Percentiles rank a stretch among this genome's conserved stretches.
phyloP scores from a whole-genome alignment of 176 grass and related monocot species.

The Carex myosuroides region DNA sequence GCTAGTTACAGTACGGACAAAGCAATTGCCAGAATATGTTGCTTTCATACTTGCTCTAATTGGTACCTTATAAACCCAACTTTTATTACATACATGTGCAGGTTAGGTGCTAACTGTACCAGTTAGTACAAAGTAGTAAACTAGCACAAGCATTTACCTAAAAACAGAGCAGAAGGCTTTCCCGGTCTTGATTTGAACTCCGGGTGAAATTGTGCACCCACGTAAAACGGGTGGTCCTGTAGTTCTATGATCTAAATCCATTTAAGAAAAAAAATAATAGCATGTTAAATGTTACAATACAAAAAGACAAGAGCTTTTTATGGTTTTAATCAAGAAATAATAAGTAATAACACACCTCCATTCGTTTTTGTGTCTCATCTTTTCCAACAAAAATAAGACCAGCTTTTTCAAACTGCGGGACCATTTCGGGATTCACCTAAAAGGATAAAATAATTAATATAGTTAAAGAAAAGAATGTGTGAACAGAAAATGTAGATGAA shows the following conservation, averaged over 20 bases:
- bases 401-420: slow-evolving; percentile 66
- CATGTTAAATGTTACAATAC: slow-evolving; percentile 4
- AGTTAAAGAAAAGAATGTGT: neutral
- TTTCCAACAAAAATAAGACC: slow-evolving; percentile 88
- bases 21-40: neutral
- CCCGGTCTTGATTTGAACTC: slow-evolving; percentile 94
- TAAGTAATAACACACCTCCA: slow-evolving; percentile 67
- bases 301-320: neutral
- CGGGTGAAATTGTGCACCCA: slow-evolving; percentile 89
- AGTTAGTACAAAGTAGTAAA: neutral
- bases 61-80: neutral
- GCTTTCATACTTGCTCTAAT: neutral
- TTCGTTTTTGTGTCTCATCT: slow-evolving; percentile 67
- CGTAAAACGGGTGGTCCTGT: slow-evolving; percentile 62
- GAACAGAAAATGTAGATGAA: neutral
- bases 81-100: neutral
- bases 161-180: slow-evolving; percentile 82
- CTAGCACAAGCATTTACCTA: slow-evolving; percentile 44
- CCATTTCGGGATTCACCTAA: slow-evolving; percentile 94
- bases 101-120: neutral
- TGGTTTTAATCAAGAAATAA: neutral
- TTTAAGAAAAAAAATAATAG: slow-evolving; percentile 14
- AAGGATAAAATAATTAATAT: slow-evolving; percentile 13
- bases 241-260: slow-evolving; percentile 79
- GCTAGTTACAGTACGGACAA: neutral